Conservation (phyloP, 1,139 yeast species). For the Pichia kudriavzevii region DNA sequence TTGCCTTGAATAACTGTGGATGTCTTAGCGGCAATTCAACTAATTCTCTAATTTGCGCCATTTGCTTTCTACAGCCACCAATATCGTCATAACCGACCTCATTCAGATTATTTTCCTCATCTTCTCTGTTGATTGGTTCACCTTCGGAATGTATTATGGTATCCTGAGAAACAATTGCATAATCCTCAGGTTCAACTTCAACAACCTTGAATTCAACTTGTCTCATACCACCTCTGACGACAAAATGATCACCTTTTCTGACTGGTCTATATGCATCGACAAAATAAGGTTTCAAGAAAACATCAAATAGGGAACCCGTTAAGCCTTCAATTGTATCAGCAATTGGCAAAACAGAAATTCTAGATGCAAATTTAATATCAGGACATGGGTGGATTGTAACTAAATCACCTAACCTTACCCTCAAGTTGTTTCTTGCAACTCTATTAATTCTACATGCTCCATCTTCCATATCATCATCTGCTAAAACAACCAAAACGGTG, state of each 20-base stretch:
- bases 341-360: constrained; percentile 94
- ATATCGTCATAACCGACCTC: constrained; percentile 98
- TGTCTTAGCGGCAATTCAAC: constrained; percentile 96
- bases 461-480: constrained; percentile 95
- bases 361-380: constrained; percentile 88
- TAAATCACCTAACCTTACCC: constrained; percentile 91
- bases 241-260: constrained; percentile 92
- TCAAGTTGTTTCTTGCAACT: constrained; percentile 89
- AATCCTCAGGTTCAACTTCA: constrained; percentile 95
- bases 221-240: constrained; percentile 98
- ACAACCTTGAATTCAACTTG: constrained; percentile 98
- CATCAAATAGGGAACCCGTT: constrained; percentile 96
- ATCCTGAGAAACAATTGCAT: constrained; percentile 97
- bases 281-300: constrained; percentile 93
- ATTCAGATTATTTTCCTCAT: constrained; percentile 90
- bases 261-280: constrained; percentile 99
- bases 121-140: constrained; percentile 98
- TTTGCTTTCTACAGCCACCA: constrained; percentile 98
- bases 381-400: constrained; percentile 93
- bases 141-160: constrained; percentile 98
- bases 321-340: constrained; percentile 98
- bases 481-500: constrained; percentile 92
- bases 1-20: constrained; percentile 92
- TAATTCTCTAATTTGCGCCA: constrained; percentile 97
- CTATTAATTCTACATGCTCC: constrained; percentile 93